A percentile compares a stretch with the other conserved stretches of the same genome.
These are phyloP conservation scores for Solanum sitiens DNA, from an alignment of 257 asterid genomes.

Conservation along the genomic window DNA sequence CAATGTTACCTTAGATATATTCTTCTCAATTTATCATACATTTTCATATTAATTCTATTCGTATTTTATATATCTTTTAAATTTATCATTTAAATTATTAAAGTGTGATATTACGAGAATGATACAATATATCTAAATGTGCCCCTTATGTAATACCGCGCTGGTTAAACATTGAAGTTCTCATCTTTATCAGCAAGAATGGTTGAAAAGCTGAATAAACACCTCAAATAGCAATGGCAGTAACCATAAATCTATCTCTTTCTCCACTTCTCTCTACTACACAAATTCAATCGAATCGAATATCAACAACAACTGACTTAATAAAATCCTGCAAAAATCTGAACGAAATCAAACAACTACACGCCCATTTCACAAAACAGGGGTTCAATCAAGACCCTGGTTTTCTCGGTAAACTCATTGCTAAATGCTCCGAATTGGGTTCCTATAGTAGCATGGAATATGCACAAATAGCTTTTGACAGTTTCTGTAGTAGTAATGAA, in stretches of 20 bases:
- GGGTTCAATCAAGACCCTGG: slow-evolving; percentile 17
- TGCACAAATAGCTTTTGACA: slow-evolving; percentile 26
- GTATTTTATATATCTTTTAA: too few relatives aligned
- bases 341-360: slow-evolving; percentile 35
- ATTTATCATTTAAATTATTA: too few relatives aligned
- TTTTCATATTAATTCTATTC: too few relatives aligned
- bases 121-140: too few relatives aligned
- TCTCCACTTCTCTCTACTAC: not conserved
- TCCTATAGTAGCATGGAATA: slow-evolving; percentile 30
- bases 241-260: not conserved
- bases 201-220: not conserved
- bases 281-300: not conserved
- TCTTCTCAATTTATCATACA: too few relatives aligned
- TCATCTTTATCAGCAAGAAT: not conserved
- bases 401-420: slow-evolving; percentile 20
- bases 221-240: not conserved
- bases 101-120: too few relatives aligned
- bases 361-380: slow-evolving; percentile 30
- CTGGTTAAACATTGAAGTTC: not conserved
- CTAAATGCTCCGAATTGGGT: slow-evolving; percentile 26
- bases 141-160: too few relatives aligned
- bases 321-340: slow-evolving; percentile 36
- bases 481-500: slow-evolving; percentile 9
- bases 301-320: not conserved
- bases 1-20: too few relatives aligned